Evolutionary conservation across 495 filamentous ascomycete genomes (phyloP), one percentile per base, ranked within the genome.

Genomic region (Polyplosphaeria fusca): DNA sequence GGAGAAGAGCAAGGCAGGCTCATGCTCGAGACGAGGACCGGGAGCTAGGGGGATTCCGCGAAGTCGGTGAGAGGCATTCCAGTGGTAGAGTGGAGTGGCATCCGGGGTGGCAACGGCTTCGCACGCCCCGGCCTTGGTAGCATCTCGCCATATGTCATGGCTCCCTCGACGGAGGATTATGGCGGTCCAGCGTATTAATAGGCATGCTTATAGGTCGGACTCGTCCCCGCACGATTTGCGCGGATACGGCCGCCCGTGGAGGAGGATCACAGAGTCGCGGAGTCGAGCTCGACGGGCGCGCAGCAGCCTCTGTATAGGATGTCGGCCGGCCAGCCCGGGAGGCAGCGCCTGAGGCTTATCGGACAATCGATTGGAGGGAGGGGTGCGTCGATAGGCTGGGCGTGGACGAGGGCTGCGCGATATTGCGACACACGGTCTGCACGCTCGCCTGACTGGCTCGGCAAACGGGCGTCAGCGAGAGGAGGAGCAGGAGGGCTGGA

Each of bases 21-120:
- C 41, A 45, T 48, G 40, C 55, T 59, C 45, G 53, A 58, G 60
- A 54, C 59, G 48, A 39, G 54, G 59, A 47, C 32, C 22, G 35
- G n/a, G 18, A 26, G 28, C 26, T 19, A 26, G 55, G 55, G 40
- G 47, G 40, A 14, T 48, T 46, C 52, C 3, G 39, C 47, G 27
- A 16, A 44, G 55, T 57, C 55, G 55, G 55, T 59, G 55, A 59
- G 55, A 13, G 47, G 22, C 23, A 47, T 22, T 46, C 28, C 18
- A 41, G 45, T 47, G 27, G 18, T 40, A 42, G 51, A 47, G 23
- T 14, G 41, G 40, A 58, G 54, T 52, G 41, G 55, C 41, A 59
- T 45, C 38, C 54, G n/a, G 14, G 2, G 55, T 52, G 55, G 55
- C 55, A 22, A 59, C 12, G 28, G 5, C 52, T 43, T n/a, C 44